These are phyloP conservation scores for Pythium scleroteichum DNA, from an alignment of 352 stramenopile species.

Conservation along the genomic window DNA sequence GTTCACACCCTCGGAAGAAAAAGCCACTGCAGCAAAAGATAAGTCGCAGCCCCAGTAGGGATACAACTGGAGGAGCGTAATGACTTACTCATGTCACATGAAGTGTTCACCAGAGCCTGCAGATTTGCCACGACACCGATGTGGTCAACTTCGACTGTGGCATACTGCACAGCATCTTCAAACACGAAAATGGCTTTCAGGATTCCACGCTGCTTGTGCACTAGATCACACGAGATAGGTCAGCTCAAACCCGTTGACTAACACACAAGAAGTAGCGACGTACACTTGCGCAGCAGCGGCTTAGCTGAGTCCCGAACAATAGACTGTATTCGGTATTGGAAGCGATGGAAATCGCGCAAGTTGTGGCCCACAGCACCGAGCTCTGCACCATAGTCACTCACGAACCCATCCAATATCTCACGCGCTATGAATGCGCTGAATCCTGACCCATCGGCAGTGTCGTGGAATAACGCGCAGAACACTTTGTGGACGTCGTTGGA, in stretches of 20 bases:
- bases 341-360: slow-evolving; percentile 89
- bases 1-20: slow-evolving; percentile 73
- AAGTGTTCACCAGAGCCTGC: slow-evolving; percentile 83
- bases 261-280: slow-evolving; percentile 21
- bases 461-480: slow-evolving; percentile 92
- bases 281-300: slow-evolving; percentile 83
- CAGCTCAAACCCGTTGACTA: too few species aligned
- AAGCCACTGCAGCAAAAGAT: slow-evolving; percentile 61
- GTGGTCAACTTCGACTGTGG: slow-evolving; percentile 88
- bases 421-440: slow-evolving; percentile 89
- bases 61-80: too few species aligned
- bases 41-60: too few species aligned
- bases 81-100: slow-evolving; percentile 82
- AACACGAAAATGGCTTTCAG: slow-evolving; percentile 89
- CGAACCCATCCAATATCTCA: slow-evolving; percentile 85
- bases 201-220: slow-evolving; percentile 88
- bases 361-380: slow-evolving; percentile 87
- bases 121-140: slow-evolving; percentile 91
- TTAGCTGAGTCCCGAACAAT: slow-evolving; percentile 85
- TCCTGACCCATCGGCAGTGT: slow-evolving; percentile 68
- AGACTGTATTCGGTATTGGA: slow-evolving; percentile 82
- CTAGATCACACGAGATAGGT: slow-evolving; percentile 27
- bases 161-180: slow-evolving; percentile 77
- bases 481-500: slow-evolving; percentile 88
- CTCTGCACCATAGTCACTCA: slow-evolving; percentile 74